Conservation (phyloP, 176 grass and related monocot genomes). For the Leersia perrieri region DNA sequence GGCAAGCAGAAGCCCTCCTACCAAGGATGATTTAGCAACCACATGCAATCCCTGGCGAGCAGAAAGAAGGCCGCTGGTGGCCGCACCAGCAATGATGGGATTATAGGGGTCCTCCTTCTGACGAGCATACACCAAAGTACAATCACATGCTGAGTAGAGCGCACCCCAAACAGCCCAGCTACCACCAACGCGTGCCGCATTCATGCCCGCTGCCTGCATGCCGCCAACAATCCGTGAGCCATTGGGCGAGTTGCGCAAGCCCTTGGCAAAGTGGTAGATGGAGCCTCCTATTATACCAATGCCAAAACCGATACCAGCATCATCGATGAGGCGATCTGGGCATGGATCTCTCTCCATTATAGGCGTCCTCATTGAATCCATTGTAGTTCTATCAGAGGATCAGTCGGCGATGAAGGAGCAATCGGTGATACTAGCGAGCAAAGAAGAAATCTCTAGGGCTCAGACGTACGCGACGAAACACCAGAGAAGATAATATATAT, state of each 20-base stretch:
- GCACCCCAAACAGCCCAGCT: conserved; percentile 37
- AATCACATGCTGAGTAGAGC: conserved; percentile 42
- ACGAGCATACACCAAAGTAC: conserved; percentile 3
- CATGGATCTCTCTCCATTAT: conserved; percentile 31
- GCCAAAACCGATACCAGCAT: conserved; percentile 25
- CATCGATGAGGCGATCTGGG: conserved; percentile 39
- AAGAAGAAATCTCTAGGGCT: not conserved
- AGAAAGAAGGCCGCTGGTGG: conserved; percentile 43
- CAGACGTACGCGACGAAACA: not conserved
- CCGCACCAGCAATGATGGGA: conserved; percentile 36
- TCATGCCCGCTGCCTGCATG: conserved; percentile 39
- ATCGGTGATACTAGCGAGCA: not conserved
- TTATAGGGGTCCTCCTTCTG: conserved; percentile 59
- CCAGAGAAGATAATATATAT: not conserved
- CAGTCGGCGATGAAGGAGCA: not conserved
- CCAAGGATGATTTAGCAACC: conserved; percentile 6
- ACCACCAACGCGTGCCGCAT: conserved; percentile 32
- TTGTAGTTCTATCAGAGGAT: not conserved
- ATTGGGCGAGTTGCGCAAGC: conserved; percentile 40
- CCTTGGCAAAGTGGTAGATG: conserved; percentile 46
- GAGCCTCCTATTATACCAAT: conserved; percentile 53
- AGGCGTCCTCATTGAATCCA: too few relatives aligned
- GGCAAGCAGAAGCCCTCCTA: not conserved
- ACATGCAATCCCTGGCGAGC: not conserved
- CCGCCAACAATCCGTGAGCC: conserved; percentile 34